phyloP scores from a whole-genome alignment of 192 early-diverging fungal species.

The Coemansia sp. region DNA sequence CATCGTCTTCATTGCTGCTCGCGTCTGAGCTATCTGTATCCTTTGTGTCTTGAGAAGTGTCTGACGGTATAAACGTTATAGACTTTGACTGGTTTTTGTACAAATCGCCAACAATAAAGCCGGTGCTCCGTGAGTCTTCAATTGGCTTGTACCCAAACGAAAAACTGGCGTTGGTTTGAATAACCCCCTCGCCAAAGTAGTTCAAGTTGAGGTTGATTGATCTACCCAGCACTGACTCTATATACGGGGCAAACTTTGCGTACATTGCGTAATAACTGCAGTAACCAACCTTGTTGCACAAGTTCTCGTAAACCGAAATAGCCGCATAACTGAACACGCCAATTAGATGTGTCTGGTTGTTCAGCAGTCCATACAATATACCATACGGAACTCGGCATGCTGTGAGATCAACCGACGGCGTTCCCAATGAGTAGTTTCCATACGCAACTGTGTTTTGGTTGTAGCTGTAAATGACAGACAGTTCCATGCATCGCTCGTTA shows the following conservation, averaged over 20 bases:
- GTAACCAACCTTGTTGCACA: not conserved
- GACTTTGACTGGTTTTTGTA: not conserved
- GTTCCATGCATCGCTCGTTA: not conserved
- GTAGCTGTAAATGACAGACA: not conserved
- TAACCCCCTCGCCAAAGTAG: not conserved
- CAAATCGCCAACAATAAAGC: not conserved
- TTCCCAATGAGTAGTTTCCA: not conserved
- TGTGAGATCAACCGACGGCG: not conserved
- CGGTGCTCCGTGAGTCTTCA: not conserved
- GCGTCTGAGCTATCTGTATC: not conserved
- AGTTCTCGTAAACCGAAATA: not conserved
- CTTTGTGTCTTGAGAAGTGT: not conserved
- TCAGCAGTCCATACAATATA: not conserved
- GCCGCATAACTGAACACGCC: not conserved
- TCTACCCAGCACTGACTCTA: not conserved
- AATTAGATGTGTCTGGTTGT: not conserved
- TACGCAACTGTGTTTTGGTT: not conserved
- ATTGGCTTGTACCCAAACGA: not conserved
- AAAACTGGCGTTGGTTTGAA: not conserved
- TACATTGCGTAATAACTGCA: not conserved
- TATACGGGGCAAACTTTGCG: not conserved
- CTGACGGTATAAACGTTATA: not conserved
- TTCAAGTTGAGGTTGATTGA: not conserved
- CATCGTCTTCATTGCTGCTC: not conserved
- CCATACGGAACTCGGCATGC: not conserved